Evolutionary conservation across 1,284 basidiomycete species (phyloP), one percentile per base, ranked within the genome.

Genomic region (Cystobasidium sp.): DNA sequence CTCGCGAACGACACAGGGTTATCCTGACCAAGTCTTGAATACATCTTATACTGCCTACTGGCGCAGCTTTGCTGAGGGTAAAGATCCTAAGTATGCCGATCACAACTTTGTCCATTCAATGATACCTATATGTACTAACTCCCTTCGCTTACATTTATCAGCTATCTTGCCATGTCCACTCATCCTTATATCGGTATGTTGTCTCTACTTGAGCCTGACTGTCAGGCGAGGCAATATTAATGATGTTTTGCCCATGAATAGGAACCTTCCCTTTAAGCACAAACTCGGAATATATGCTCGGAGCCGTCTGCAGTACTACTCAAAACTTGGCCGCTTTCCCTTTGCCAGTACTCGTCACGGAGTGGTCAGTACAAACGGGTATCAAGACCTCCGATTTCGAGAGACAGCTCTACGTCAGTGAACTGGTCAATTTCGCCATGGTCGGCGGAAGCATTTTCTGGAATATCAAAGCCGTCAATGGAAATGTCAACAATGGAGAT

Each of bases 251-350:
- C 6, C 6, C 3, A 3, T 52, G 77, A 69, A 76, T 77, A 4
- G 77, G 78, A 24, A 79, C 80, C 67, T 80, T 80, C 77, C 80
- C 80, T 12, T 75, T 78, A 2, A 79, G 80, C 59, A 78, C 63
- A 70, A 74, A 79, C 68, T 8, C 39, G 31, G 16, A 16, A 5
- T 49, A 71, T 41, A 71, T 71, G 69, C 49, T 71, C 31, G 44
- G 43, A 18, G 59, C 61, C 3, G 77, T 80, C 49, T 81, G 80
- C 74, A 41, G 71, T 10, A 77, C 78, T n/a, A 80, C 76, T 6
- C 31, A 72, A 4, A 67, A 68, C 1, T 80, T 80, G 62, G 73
- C 75, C 16, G 61, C 69, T 39, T 81, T 77, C 71, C 79, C 79
- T 1, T 76, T 80, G 4, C 79, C 80, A 0, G 74, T 81, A 62